Base-by-base conservation (phyloP, 176 grass and related monocot genomes). In the Triticum monococcum region DNA sequence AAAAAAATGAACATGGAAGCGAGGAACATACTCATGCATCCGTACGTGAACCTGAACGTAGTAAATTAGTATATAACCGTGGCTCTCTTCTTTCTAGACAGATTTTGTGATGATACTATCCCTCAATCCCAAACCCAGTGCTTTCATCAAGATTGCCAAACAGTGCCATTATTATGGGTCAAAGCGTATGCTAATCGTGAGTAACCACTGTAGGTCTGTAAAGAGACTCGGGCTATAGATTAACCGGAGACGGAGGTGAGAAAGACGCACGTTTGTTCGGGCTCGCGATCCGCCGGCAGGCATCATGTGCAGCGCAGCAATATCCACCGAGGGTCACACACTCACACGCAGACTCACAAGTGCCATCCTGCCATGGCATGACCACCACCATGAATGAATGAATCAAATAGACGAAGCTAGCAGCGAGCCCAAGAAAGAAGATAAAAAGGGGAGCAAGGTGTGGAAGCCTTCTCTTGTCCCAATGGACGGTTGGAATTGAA, bases 211-310 rank as follows among this genome's bases (percentile, higher is more conserved):
- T 30, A 30, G 28, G 28, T 30, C 28, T 9, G 38, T 41, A 41
- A 41, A 41, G 38, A 10, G 9, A 41, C 8, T 9, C 38, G 3
- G 38, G 2, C 2, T 41, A 46, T 50, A 54, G 50, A 54, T 17
- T 54, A 54, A 54, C 1, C 50, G 50, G 50, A 40, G 33, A 40
- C 36, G 9, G 20, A 40, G 37, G 68, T 4, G 37, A 38, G 9
- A 88, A 88, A 88, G 80, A 48, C 24, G 25, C 24, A 83, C 78
- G 80, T 84, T 71, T 45, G 48, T 12, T 10, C 48, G 40, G 3
- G 46, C 12, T 30, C 1, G 66, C 17, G 38, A 80, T 66, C 23
- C 16, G 45, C 77, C 77, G 76, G 82, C 82, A 82, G 30, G 61
- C 78, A 75, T 75, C 68, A 87, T 87, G 13, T 16, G 20, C n/a